Percentiles rank a stretch among this genome's conserved stretches.
Conservation (phyloP, 2,329 filamentous ascomycete genomes). For the Coniochaeta sp. region DNA sequence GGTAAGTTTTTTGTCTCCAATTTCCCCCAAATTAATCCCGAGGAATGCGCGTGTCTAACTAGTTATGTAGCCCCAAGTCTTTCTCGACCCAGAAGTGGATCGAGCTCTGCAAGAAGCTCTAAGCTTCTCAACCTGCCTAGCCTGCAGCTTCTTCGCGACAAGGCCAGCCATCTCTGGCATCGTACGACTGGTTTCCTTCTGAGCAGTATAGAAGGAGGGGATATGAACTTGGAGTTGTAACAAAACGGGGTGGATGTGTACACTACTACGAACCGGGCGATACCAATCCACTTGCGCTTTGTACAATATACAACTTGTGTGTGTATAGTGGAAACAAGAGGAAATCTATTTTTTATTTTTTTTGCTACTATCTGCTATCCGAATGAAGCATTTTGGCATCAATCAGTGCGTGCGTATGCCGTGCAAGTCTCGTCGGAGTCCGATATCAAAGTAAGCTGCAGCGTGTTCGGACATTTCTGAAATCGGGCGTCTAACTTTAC, state of each 20-base stretch:
- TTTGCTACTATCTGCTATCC: not conserved
- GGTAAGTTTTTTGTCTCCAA: slow-evolving; percentile 29
- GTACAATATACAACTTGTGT: not conserved
- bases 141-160: slow-evolving; percentile 5
- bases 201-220: slow-evolving; percentile 1
- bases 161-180: not conserved
- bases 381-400: too few relatives aligned
- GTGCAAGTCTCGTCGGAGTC: too few relatives aligned
- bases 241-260: slow-evolving; percentile 1
- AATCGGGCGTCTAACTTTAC: not conserved
- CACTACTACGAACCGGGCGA: not conserved
- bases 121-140: slow-evolving; percentile 31
- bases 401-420: too few relatives aligned
- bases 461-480: too few relatives aligned
- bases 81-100: slow-evolving; percentile 97
- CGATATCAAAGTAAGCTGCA: too few relatives aligned
- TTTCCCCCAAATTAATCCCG: not conserved
- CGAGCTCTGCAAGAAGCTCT: slow-evolving; percentile 89
- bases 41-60: not conserved
- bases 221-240: slow-evolving; percentile 3
- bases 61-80: slow-evolving; percentile 64
- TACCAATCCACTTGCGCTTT: slow-evolving; percentile 4
- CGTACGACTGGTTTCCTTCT: not conserved
- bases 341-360: not conserved
- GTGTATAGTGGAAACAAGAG: not conserved